Base-by-base conservation (phyloP, 2,329 filamentous ascomycete genomes). In the Rhexocercosporidium sp. region DNA sequence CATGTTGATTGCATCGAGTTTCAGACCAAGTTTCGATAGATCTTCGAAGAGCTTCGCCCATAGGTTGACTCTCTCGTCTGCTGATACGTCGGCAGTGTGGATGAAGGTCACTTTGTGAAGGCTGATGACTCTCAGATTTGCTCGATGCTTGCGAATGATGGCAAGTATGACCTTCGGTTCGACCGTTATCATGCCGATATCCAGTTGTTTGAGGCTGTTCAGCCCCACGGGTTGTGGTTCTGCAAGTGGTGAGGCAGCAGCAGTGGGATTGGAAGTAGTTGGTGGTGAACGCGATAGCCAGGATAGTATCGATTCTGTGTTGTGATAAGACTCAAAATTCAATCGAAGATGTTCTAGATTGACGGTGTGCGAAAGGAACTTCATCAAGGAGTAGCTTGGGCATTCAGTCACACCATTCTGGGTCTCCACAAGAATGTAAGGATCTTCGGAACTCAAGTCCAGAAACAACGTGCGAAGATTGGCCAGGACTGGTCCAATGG, bases 311-410 rank as follows among this genome's bases (percentile, higher is more conserved):
- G 62, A 54, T 18, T 54, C 54, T 9, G 41, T 60, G 8, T 57
- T 16, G 12, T 34, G 18, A 49, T 60, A 59, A 2, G 20, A 3
- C 18, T 49, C 67, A 34, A 85, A 83, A 70, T 88, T 89, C 51
- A 89, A 73, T 2, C 87, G 82, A 5, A 90, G 78, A 70, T 86
- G 82, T 34, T 80, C 79, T 6, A 90, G 67, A 20, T 84, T 83
- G 3, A 76, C 67, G 0, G 80, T 74, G 31, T 75, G 75, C 0
- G 73, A 72, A 5, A 87, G 62, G 7, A 71, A 66, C 18, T 41
- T 64, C 57, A 65, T 67, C 53, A 70, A 49, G 9, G 64, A 62
- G 51, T 70, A 70, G 63, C 54, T 66, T 4, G 39, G 73, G 75
- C 5, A 63, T 75, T 73, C 3, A 70, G 71, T 9, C 64, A 72